phyloP scores from a whole-genome alignment of 306 rosid genomes.

The Fragaria iinumae region DNA sequence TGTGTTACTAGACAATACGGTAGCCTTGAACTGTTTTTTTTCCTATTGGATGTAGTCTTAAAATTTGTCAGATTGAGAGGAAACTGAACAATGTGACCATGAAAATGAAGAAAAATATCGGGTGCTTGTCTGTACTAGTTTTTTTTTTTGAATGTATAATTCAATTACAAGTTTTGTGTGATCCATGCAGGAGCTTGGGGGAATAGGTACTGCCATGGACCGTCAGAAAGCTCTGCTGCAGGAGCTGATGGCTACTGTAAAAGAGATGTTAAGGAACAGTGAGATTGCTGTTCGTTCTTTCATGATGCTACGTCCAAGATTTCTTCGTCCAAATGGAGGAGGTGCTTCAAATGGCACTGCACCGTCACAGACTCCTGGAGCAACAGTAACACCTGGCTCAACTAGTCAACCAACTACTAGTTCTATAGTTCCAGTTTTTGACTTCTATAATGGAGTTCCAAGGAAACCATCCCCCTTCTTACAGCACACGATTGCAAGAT shows the following conservation, averaged over 20 bases:
- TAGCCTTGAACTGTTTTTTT: neutral
- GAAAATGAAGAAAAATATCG: neutral
- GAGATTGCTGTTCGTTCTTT: conserved; percentile 96
- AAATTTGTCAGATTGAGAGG: neutral
- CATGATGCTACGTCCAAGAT: conserved; percentile 85
- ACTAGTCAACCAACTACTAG: conserved; percentile 58
- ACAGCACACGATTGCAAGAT: conserved; percentile 79
- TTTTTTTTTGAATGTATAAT: conserved; percentile 7
- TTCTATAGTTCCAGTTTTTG: conserved; percentile 79
- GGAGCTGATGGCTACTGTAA: conserved; percentile 67
- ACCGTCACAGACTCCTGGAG: conserved; percentile 65
- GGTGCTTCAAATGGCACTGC: conserved; percentile 68
- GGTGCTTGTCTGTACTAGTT: neutral
- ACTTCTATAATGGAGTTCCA: conserved; percentile 91
- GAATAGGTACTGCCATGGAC: conserved; percentile 81
- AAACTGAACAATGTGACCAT: neutral
- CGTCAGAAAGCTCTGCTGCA: conserved; percentile 71
- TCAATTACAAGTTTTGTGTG: conserved; percentile 23
- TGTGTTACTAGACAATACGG: neutral
- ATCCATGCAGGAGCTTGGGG: conserved; percentile 81
- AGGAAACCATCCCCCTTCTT: conserved; percentile 91
- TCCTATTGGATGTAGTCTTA: neutral
- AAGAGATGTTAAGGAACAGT: conserved; percentile 80
- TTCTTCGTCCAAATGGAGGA: conserved; percentile 67
- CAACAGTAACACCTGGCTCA: conserved; percentile 38